phyloP scores from a whole-genome alignment of 2,329 filamentous ascomycete species.

The Akanthomyces uredinophilus region DNA sequence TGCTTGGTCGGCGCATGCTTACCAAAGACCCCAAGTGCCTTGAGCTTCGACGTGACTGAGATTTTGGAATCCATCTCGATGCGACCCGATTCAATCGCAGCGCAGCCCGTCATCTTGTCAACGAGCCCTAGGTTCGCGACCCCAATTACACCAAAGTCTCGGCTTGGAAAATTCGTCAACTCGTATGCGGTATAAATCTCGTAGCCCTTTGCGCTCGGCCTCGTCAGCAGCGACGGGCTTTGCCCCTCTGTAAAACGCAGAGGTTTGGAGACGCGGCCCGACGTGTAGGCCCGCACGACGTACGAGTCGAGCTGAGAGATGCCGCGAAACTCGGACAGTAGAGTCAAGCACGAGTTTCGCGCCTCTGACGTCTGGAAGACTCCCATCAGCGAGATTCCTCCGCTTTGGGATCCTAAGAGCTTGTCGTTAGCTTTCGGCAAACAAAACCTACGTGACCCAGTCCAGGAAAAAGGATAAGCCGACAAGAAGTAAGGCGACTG shows the following conservation, averaged over 20 bases:
- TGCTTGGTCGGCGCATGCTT: conserved; percentile 23
- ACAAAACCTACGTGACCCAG: too few species aligned
- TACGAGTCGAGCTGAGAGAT: neutral
- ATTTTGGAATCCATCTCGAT: conserved; percentile 52
- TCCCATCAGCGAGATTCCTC: conserved; percentile 55
- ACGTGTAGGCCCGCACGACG: conserved; percentile 11
- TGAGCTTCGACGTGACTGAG: conserved; percentile 63
- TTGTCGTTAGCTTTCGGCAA: neutral
- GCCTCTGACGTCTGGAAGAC: conserved; percentile 11
- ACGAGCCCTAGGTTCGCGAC: conserved; percentile 73
- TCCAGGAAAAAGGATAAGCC: too few species aligned
- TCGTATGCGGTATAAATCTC: conserved; percentile 78
- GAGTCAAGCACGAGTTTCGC: neutral
- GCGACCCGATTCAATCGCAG: conserved; percentile 63
- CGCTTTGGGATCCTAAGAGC: conserved; percentile 46
- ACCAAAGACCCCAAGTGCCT: conserved; percentile 73
- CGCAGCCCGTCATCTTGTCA: conserved; percentile 84
- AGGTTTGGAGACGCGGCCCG: neutral
- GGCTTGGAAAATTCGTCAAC: conserved; percentile 50
- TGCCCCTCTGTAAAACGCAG: neutral
- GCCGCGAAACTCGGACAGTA: conserved; percentile 5
- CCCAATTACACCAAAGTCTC: conserved; percentile 32
- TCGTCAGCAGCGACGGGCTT: neutral
- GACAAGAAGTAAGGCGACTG: neutral
- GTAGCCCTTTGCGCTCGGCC: conserved; percentile 55